Evolutionary conservation across 2,329 filamentous ascomycete species (phyloP).

Genomic region (Biscogniauxia sp.): DNA sequence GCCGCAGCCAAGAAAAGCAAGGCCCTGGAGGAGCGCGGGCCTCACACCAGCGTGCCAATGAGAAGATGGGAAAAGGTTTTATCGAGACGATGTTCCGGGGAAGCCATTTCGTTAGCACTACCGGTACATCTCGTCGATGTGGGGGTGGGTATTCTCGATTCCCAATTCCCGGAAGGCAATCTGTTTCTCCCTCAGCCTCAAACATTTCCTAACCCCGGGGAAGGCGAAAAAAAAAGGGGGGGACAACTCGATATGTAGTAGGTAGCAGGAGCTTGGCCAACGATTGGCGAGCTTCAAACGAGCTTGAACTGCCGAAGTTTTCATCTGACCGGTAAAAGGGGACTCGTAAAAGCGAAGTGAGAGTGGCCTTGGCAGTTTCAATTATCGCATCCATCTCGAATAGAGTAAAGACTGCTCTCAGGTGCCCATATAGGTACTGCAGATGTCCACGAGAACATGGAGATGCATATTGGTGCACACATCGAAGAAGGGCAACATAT

Average conservation of each 20-base stretch:
- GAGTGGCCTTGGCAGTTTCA: conserved; percentile 1
- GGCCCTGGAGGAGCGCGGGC: conserved; percentile 2
- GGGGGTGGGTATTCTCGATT: neutral
- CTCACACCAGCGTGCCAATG: conserved; percentile 3
- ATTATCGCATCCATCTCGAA: neutral
- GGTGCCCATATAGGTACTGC: too few species aligned
- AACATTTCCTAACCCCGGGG: neutral
- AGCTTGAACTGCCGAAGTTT: neutral
- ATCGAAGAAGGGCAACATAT: neutral
- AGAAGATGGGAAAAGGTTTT: conserved; percentile 9
- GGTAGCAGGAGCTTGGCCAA: neutral
- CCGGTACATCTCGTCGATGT: neutral
- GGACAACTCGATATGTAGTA: neutral
- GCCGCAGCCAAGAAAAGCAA: conserved; percentile 15
- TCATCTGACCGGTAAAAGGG: neutral
- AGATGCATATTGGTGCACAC: neutral
- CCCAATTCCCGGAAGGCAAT: neutral
- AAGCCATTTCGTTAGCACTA: neutral
- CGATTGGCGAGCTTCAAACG: neutral
- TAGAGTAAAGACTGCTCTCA: neutral
- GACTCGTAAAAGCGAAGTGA: neutral
- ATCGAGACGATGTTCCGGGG: neutral
- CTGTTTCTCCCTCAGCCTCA: neutral
- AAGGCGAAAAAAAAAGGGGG: too few species aligned
- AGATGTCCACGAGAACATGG: too few species aligned